These are phyloP conservation scores for Fusarium burgessii DNA, from an alignment of 2,329 filamentous ascomycete genomes.

Conservation along the genomic window DNA sequence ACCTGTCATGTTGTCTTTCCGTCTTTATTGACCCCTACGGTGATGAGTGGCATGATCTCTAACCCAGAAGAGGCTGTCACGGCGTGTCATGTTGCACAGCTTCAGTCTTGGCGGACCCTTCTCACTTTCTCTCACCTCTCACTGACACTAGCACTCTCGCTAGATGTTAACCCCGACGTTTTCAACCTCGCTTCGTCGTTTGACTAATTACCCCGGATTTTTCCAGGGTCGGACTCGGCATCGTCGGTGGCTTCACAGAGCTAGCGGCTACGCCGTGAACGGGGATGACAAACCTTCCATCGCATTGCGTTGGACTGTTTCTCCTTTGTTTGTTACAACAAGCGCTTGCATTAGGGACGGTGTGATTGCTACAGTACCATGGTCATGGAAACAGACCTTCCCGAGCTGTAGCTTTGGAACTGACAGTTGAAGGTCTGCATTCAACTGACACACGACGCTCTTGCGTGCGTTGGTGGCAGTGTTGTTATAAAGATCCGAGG, in stretches of 20 bases:
- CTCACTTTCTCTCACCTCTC: neutral
- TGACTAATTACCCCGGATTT: conserved; percentile 36
- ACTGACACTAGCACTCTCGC: neutral
- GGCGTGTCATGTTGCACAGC: conserved; percentile 25
- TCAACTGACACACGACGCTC: conserved; percentile 15
- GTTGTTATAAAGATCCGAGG: conserved; percentile 24
- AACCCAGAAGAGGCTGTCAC: conserved; percentile 16
- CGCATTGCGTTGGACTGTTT: neutral
- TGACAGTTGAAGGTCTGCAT: conserved; percentile 8
- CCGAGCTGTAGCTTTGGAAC: conserved; percentile 23
- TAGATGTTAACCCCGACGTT: neutral
- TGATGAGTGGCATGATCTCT: conserved; percentile 5
- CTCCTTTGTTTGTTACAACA: conserved; percentile 1
- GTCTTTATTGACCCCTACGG: neutral
- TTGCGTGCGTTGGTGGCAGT: conserved; percentile 8
- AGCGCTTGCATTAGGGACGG: conserved; percentile 7
- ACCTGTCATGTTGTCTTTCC: conserved; percentile 25
- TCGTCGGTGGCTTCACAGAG: conserved; percentile 21
- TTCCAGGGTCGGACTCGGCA: conserved; percentile 25
- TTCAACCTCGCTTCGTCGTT: conserved; percentile 1
- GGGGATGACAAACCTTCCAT: neutral
- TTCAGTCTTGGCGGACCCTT: conserved; percentile 11
- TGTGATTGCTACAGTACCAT: conserved; percentile 28
- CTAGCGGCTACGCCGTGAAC: conserved; percentile 25
- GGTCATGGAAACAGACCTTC: conserved; percentile 15